Evolutionary conservation across 352 stramenopile genomes (phyloP).

Genomic region (Phytophthora idaei): DNA sequence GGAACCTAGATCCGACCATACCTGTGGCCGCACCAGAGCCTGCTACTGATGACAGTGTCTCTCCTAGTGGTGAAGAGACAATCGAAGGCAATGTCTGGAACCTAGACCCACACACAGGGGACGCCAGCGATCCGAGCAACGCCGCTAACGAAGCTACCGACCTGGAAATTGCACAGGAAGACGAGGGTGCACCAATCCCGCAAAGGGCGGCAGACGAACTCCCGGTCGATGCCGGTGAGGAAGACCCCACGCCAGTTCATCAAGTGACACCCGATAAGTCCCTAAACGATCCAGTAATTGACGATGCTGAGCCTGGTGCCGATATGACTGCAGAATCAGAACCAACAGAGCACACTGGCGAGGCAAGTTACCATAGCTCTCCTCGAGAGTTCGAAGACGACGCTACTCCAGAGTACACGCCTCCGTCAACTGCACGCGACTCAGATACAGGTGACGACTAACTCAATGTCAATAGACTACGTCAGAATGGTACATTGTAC

Average conservation of each 20-base stretch:
- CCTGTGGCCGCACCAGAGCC: not conserved
- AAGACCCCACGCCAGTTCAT: not conserved
- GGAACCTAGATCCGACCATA: conserved; percentile 23
- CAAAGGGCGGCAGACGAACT: not conserved
- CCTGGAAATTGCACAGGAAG: conserved; percentile 1
- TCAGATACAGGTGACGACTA: conserved; percentile 19
- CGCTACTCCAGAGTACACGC: conserved; percentile 34
- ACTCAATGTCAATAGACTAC: conserved; percentile 16
- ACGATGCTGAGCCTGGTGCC: not conserved
- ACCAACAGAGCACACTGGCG: not conserved
- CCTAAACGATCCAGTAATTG: not conserved
- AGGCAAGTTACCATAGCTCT: conserved; percentile 17
- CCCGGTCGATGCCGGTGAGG: not conserved
- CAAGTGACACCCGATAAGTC: not conserved
- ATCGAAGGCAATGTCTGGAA: conserved; percentile 20
- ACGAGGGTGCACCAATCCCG: not conserved
- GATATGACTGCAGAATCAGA: not conserved
- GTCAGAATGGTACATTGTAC: conserved; percentile 26
- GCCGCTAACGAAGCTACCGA: not conserved
- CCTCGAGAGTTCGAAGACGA: conserved; percentile 14
- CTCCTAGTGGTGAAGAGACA: not conserved
- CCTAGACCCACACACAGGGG: conserved; percentile 19
- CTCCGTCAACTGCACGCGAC: conserved; percentile 26
- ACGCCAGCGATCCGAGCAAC: conserved; percentile 11
- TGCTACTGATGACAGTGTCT: not conserved